These are phyloP conservation scores for Fusarium ambrosium DNA, from an alignment of 2,329 filamentous ascomycete genomes.

Conservation along the genomic window DNA sequence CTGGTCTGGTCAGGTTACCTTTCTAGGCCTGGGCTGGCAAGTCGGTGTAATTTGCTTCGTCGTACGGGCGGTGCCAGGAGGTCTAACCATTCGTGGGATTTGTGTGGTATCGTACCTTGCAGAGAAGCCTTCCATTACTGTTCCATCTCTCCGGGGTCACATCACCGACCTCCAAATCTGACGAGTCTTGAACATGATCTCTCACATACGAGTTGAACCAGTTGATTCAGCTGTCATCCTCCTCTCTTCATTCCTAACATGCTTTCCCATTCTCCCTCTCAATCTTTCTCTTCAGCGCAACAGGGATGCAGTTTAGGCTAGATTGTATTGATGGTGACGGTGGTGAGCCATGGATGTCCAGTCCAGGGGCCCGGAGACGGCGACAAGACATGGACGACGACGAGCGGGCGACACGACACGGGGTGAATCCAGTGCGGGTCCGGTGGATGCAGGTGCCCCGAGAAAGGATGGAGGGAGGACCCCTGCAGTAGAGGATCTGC, in stretches of 20 bases:
- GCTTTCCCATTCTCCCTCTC: background rate
- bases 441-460: slow-evolving; percentile 26
- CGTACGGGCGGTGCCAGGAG: background rate
- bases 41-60: slow-evolving; percentile 16
- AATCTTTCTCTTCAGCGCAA: background rate
- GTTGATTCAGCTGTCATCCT: background rate
- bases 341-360: slow-evolving; percentile 37
- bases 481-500: slow-evolving; percentile 41
- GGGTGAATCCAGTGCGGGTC: slow-evolving; percentile 34
- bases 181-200: slow-evolving; percentile 6
- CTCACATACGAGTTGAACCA: background rate
- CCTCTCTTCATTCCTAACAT: background rate
- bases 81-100: slow-evolving; percentile 4
- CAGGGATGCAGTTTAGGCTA: slow-evolving; percentile 29
- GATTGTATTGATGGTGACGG: slow-evolving; percentile 37
- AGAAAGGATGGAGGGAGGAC: background rate
- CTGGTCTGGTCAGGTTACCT: background rate
- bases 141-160: slow-evolving; percentile 33
- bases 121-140: slow-evolving; percentile 38
- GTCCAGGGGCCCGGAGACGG: slow-evolving; percentile 30
- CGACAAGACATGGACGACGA: background rate
- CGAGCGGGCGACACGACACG: slow-evolving; percentile 4
- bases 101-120: slow-evolving; percentile 30
- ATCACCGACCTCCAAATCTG: slow-evolving; percentile 17
- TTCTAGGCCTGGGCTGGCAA: background rate